Evolutionary conservation across 176 grass and related monocot species (phyloP).

Genomic region (Microstegium vimineum): DNA sequence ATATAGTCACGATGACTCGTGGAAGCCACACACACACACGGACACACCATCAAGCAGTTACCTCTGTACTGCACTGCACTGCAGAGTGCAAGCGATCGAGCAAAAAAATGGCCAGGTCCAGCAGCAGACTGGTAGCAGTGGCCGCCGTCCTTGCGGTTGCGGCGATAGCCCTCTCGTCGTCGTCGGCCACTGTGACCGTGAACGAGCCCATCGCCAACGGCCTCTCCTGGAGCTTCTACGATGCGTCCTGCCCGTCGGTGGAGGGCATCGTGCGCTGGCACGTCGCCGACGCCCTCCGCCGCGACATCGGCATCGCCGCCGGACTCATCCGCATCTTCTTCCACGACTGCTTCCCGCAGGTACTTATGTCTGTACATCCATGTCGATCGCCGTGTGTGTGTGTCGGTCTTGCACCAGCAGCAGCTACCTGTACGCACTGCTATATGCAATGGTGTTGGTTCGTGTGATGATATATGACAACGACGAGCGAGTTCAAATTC

Average conservation of each 20-base stretch:
- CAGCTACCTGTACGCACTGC: too few species aligned
- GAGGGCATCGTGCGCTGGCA: constrained; percentile 28
- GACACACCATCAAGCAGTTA: neutral
- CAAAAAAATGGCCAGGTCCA: neutral
- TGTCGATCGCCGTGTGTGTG: too few species aligned
- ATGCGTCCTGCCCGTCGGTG: constrained; percentile 14
- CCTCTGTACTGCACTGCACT: neutral
- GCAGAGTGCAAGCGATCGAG: neutral
- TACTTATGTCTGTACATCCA: neutral
- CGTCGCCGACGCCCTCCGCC: constrained; percentile 6
- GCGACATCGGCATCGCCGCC: constrained; percentile 40
- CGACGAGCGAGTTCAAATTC: too few species aligned
- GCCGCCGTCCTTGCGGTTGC: neutral
- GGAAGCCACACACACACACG: neutral
- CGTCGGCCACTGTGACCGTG: neutral
- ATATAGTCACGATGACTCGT: neutral
- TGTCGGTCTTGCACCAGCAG: too few species aligned
- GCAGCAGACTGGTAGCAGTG: neutral
- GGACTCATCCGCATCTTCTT: constrained; percentile 50
- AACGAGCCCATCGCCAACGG: constrained; percentile 14
- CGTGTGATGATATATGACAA: too few species aligned
- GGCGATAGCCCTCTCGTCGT: neutral
- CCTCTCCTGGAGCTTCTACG: constrained; percentile 41
- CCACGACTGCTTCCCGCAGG: constrained; percentile 67
- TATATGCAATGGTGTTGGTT: too few species aligned